Conservation (phyloP, 2,329 filamentous ascomycete genomes). For the Colletotrichum tanaceti region DNA sequence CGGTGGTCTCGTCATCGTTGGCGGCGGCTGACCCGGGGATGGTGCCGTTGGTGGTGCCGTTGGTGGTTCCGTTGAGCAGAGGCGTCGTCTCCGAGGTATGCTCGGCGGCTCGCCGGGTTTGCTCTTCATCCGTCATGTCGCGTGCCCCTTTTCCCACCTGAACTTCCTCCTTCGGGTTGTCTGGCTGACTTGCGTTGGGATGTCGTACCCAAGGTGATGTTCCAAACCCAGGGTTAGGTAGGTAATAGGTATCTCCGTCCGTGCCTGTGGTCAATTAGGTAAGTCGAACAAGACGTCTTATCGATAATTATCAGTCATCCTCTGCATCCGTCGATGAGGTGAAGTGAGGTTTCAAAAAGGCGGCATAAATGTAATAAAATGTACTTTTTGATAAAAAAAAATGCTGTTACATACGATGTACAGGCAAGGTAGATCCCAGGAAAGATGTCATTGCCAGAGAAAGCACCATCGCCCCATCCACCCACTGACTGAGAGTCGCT, state of each 20-base stretch:
- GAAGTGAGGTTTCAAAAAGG: not conserved
- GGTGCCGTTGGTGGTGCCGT: constrained; percentile 17
- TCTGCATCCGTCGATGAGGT: not conserved
- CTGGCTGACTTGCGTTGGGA: not conserved
- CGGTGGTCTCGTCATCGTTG: constrained; percentile 57
- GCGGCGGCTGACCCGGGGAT: not conserved
- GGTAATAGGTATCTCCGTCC: too few species aligned
- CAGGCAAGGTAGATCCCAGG: too few species aligned
- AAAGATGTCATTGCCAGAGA: constrained; percentile 1
- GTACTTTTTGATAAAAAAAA: too few species aligned
- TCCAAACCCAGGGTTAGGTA: not conserved
- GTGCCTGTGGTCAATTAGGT: not conserved
- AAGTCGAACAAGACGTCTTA: not conserved
- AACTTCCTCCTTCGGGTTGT: not conserved
- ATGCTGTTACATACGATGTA: too few species aligned
- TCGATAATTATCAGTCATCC: not conserved
- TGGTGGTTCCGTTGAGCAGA: constrained; percentile 29
- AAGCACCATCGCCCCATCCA: not conserved
- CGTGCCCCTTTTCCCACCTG: not conserved
- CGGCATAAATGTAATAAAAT: constrained; percentile 1
- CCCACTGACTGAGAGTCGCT: not conserved
- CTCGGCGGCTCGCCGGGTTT: constrained; percentile 11
- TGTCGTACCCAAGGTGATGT: not conserved
- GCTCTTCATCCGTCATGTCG: constrained; percentile 35
- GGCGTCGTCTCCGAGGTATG: constrained; percentile 39